These are phyloP conservation scores for Candida piceae DNA, from an alignment of 805 yeast genomes.

Conservation along the genomic window DNA sequence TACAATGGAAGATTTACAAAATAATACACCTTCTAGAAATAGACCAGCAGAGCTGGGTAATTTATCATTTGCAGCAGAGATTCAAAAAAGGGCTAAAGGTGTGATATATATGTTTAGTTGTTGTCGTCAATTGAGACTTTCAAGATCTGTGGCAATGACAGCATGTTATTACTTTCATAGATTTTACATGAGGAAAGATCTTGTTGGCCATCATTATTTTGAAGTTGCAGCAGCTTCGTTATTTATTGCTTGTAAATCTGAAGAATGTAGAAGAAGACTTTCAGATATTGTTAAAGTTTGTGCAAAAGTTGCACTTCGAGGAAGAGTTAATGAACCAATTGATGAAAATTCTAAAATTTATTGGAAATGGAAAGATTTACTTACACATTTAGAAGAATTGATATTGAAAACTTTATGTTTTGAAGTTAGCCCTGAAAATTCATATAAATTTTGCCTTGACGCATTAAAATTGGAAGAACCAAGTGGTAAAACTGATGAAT, in stretches of 20 bases:
- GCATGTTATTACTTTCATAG: conserved; percentile 47
- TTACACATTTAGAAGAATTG: conserved; percentile 41
- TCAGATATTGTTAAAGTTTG: conserved; percentile 46
- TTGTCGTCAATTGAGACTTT: conserved; percentile 39
- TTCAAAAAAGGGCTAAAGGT: conserved; percentile 42
- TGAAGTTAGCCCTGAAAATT: conserved; percentile 40
- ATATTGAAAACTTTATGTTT: conserved; percentile 42
- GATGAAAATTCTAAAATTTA: conserved; percentile 44
- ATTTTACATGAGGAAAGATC: conserved; percentile 43
- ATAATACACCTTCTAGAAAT: conserved; percentile 31
- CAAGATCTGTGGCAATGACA: conserved; percentile 42
- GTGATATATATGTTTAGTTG: conserved; percentile 40
- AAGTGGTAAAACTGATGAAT: conserved; percentile 8
- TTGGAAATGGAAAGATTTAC: conserved; percentile 46
- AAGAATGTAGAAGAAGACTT: conserved; percentile 44
- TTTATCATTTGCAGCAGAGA: conserved; percentile 34
- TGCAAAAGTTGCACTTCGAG: conserved; percentile 38
- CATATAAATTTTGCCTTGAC: conserved; percentile 29
- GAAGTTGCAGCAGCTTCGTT: conserved; percentile 47
- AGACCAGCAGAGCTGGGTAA: conserved; percentile 20
- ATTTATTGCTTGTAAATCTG: conserved; percentile 49
- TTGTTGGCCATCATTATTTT: conserved; percentile 40
- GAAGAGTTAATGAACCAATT: conserved; percentile 33
- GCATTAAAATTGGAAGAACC: conserved; percentile 19
- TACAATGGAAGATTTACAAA: conserved; percentile 20